A percentile compares a stretch with the other conserved stretches of the same genome.
These are phyloP conservation scores for Atkinsonella hypoxylon DNA, from an alignment of 2,329 filamentous ascomycete species.

Conservation along the genomic window DNA sequence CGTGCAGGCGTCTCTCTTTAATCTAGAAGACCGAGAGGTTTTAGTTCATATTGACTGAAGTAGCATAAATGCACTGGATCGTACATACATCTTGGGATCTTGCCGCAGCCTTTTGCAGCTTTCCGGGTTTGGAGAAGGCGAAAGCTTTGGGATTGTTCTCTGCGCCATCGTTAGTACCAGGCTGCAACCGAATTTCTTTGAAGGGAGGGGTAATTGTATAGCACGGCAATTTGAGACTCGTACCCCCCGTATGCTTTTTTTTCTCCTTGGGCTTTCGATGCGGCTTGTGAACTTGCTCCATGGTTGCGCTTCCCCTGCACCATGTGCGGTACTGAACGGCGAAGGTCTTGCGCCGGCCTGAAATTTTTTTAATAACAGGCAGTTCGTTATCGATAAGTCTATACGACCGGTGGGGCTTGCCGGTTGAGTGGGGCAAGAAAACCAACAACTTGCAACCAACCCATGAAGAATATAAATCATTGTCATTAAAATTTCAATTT, in stretches of 20 bases:
- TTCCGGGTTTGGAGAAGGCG: conserved; percentile 70
- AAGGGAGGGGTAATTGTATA: not conserved
- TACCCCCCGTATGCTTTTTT: conserved; percentile 54
- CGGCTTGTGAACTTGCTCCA: conserved; percentile 76
- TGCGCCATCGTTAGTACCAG: conserved; percentile 18
- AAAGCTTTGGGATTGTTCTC: conserved; percentile 85
- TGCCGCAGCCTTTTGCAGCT: conserved; percentile 62
- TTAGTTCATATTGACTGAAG: not conserved
- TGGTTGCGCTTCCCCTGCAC: conserved; percentile 21
- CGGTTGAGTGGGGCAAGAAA: not conserved
- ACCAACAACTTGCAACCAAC: not conserved
- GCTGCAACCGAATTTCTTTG: not conserved
- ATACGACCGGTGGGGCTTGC: not conserved
- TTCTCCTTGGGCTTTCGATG: conserved; percentile 85
- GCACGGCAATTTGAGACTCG: conserved; percentile 8
- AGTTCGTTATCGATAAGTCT: conserved; percentile 4
- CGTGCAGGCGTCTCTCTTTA: conserved; percentile 92
- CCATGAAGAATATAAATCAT: too few species aligned
- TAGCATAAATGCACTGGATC: not conserved
- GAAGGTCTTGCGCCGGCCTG: not conserved
- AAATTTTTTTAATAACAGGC: conserved; percentile 3
- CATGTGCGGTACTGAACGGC: not conserved
- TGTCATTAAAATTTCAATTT: too few species aligned
- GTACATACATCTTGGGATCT: conserved; percentile 55
- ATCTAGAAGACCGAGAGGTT: conserved; percentile 37